Evolutionary conservation across 192 early-diverging fungal genomes (phyloP), one percentile per base, ranked within the genome.

Genomic region (Podochytrium sp.): DNA sequence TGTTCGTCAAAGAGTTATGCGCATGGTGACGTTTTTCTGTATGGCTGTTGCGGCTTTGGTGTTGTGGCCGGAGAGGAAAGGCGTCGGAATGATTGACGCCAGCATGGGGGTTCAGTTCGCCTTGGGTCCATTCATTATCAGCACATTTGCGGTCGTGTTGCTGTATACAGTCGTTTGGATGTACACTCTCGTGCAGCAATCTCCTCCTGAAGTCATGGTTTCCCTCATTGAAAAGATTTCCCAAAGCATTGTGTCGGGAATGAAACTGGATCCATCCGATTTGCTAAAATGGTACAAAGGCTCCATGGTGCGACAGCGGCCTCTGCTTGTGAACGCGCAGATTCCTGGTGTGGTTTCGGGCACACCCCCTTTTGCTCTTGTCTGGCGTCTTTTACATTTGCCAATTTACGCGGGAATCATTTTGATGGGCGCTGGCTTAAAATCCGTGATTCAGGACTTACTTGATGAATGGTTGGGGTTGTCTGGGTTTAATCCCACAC

Each of bases 331-430:
- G 55, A 57, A 27, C 12, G n/a, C n/a, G n/a, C 12, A n/a, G 14
- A 57, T 27, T 57, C 55, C 55, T 20, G 27, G 30, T 57, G 30
- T 27, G 10, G 55, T 32, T 57, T 32, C 23, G 25, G 25, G 55
- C 42, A 49, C 49, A 18, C 64, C 64, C 20, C 41, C 64, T 12
- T 65, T 30, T 30, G 38, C 64, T 10, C 12, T 65, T 10, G 25
- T 43, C 16, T 65, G 64, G 64, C 42, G 64, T 49, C 64, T 65
- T n/a, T 33, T 65, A 18, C 64, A 65, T 47, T 10, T 65, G 23
- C 64, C 64, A 2, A 20, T 65, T 4, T 50, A 33, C 34, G 25
- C 49, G 10, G 64, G 64, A 50, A 41, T 65, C 6, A 30, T 65
- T 51, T 14, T 65, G 7, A 33, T 51, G n/a, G 64, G 42, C 32